These are phyloP conservation scores for Verticillium nubilum DNA, from an alignment of 2,329 filamentous ascomycete species.

Conservation along the genomic window DNA sequence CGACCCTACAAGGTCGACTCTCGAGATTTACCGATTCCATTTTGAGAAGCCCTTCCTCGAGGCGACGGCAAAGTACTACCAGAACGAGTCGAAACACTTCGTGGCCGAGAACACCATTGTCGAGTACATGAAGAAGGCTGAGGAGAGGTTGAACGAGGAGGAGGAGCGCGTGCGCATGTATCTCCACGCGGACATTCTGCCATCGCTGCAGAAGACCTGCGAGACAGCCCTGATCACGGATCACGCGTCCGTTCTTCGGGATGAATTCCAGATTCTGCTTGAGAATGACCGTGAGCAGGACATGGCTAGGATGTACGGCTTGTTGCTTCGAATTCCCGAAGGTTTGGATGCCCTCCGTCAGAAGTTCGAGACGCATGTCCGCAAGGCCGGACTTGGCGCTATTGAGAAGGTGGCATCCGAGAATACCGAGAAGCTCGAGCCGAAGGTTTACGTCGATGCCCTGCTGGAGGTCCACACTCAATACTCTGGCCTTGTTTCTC, in stretches of 20 bases:
- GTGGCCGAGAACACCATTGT: constrained; percentile 95
- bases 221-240: constrained; percentile 85
- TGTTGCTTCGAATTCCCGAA: constrained; percentile 83
- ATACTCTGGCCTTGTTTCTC: constrained; percentile 86
- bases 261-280: constrained; percentile 91
- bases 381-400: constrained; percentile 80
- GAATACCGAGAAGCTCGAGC: constrained; percentile 85
- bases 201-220: constrained; percentile 78
- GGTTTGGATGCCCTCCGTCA: constrained; percentile 83
- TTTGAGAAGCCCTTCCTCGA: constrained; percentile 90
- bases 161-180: constrained; percentile 91
- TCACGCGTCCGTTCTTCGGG: constrained; percentile 78
- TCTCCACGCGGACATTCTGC: constrained; percentile 82
- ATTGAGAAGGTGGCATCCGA: constrained; percentile 85
- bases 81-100: constrained; percentile 88
- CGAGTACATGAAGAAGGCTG: constrained; percentile 99
- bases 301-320: constrained; percentile 91
- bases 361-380: constrained; percentile 87
- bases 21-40: constrained; percentile 88
- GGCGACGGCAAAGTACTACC: constrained; percentile 81
- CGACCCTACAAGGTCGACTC: constrained; percentile 86
- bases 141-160: constrained; percentile 82
- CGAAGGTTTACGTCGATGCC: constrained; percentile 94
- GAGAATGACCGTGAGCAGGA: constrained; percentile 95
- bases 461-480: constrained; percentile 90